Conservation (phyloP, 306 rosid species). For the Cicer pinnatifidum region DNA sequence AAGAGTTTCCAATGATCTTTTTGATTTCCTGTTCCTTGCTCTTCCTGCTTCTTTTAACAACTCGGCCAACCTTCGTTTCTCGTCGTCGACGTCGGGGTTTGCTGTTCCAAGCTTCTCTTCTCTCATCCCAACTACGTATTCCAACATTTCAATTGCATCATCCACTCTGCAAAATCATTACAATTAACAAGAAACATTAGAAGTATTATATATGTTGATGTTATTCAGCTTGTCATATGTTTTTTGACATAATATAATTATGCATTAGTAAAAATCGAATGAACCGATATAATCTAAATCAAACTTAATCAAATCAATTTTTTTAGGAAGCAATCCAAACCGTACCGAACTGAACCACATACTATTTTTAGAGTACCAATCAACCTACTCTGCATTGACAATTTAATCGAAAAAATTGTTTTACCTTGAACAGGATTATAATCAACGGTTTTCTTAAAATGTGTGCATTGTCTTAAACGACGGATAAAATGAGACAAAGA, state of each 20-base stretch:
- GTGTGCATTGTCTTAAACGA: not conserved
- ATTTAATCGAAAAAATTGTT: too few species aligned
- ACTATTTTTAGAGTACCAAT: too few species aligned
- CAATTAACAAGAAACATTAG: constrained; percentile 34
- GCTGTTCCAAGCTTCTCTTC: constrained; percentile 91
- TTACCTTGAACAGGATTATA: too few species aligned
- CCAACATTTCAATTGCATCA: constrained; percentile 82
- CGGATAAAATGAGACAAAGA: not conserved
- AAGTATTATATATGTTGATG: not conserved
- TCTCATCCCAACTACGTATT: constrained; percentile 80
- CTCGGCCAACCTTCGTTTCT: constrained; percentile 77
- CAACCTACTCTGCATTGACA: too few species aligned
- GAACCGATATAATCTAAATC: not conserved
- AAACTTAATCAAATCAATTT: too few species aligned
- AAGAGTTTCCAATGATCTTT: constrained; percentile 72
- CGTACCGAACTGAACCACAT: too few species aligned
- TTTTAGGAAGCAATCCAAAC: too few species aligned
- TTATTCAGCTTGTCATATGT: not conserved
- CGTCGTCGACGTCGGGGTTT: constrained; percentile 78
- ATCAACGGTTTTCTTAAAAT: too few species aligned
- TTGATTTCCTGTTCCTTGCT: constrained; percentile 60
- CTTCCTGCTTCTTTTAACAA: constrained; percentile 82
- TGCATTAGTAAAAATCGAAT: not conserved
- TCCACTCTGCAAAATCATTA: constrained; percentile 59
- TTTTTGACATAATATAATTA: not conserved